Evolutionary conservation across 345 rosid species (phyloP), one percentile per base, ranked within the genome.

Genomic region (Excoecaria agallocha): DNA sequence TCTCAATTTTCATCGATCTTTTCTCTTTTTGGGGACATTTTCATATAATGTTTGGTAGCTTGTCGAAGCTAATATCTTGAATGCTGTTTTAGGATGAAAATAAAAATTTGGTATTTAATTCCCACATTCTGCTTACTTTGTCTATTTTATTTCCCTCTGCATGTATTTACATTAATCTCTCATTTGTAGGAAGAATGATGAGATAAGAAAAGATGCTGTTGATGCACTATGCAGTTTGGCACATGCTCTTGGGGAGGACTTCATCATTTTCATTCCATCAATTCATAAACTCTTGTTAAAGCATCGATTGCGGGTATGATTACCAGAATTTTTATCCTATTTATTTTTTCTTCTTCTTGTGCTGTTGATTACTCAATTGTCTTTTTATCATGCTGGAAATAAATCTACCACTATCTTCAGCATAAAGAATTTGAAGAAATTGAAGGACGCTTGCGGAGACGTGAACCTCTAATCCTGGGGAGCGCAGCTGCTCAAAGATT

Each of bases 191-290:
- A 93, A 89, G 81, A 88, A 84, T 82, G 96, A 88, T 77, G 99
- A 95, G 78, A 87, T 95, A n/a, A 83, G 93, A 57, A 89, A 91
- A 78, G 99, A 95, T 85, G 96, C 96, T 80, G 96, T 95, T 25
- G 96, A 95, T 82, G 98, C 98, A 67, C 92, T 95, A 66, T 95
- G 99, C 82, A 91, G 99, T 84, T 87, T 95, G 84, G 98, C 98
- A 68, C 90, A 91, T 87, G 93, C 98, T 80, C 94, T 95, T 66
- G 99, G 99, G 72, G 99, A 90, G 85, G 99, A 95, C 78, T 95
- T 95, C 78, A 90, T 91, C 78, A 90, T 95, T 82, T 93, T 95
- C 77, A 90, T 95, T 69, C 94, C 94, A 56, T 95, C 99, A 54
- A 86, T 95, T 76, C 98, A 90, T 88, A 95, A 91, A 78, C 91